These are phyloP conservation scores for Amorphotheca resinae DNA, from an alignment of 495 filamentous ascomycete genomes.

Conservation along the genomic window DNA sequence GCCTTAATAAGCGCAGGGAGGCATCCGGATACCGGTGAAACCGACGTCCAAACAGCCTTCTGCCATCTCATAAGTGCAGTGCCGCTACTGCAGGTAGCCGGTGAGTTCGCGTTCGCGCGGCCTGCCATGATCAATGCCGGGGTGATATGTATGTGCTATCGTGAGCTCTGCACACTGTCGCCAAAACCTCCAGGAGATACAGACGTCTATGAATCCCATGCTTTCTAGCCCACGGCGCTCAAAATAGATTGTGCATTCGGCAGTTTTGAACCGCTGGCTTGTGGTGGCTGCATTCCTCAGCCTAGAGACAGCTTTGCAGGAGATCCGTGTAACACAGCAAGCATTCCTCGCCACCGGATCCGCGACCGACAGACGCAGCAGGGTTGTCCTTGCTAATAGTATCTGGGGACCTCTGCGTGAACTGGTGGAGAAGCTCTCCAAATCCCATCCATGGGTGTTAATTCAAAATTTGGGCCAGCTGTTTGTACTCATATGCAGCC, in stretches of 20 bases:
- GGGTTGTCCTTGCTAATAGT: slow-evolving; percentile 1
- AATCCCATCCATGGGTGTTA: slow-evolving; percentile 1
- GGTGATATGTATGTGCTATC: no score
- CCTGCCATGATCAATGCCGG: not conserved
- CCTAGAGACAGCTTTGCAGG: slow-evolving; percentile 3
- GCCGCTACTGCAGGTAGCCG: slow-evolving; percentile 11
- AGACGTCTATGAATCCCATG: no score
- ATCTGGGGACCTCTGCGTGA: slow-evolving; percentile 14
- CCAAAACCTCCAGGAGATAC: no score
- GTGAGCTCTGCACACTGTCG: no score
- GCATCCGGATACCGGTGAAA: slow-evolving; percentile 6
- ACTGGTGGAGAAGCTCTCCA: slow-evolving; percentile 15
- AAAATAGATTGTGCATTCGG: not conserved
- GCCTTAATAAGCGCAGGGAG: not conserved
- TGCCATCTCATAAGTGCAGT: slow-evolving; percentile 1
- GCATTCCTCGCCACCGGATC: slow-evolving; percentile 13
- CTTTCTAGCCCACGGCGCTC: no score
- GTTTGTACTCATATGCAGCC: slow-evolving; percentile 17
- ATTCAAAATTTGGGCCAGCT: slow-evolving; percentile 1
- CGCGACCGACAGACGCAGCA: slow-evolving; percentile 4
- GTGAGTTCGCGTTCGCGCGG: slow-evolving; percentile 3
- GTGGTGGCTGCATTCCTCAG: slow-evolving; percentile 10
- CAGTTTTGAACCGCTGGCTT: not conserved
- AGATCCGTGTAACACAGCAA: slow-evolving; percentile 2
- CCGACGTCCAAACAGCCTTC: slow-evolving; percentile 14